Evolutionary conservation across 2,329 filamentous ascomycete genomes (phyloP), one percentile per base, ranked within the genome.

Genomic region (Epichloe aotearoae): DNA sequence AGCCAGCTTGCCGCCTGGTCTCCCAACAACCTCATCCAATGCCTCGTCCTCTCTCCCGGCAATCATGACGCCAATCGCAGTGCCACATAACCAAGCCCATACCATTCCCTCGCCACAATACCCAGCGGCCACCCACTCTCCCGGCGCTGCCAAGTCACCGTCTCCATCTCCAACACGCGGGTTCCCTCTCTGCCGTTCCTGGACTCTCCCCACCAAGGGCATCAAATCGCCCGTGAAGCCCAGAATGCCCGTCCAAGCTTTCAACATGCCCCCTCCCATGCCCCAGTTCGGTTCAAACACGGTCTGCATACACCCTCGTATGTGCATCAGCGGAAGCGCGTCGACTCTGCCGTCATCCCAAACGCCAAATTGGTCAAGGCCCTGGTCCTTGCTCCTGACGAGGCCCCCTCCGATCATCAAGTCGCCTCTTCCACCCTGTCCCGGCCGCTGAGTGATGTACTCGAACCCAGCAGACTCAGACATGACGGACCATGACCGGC

Each of bases 321-420:
- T 63, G 56, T 68, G 70, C 51, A 62, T 67, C 44, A 63, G 56
- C 3, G 64, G 68, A 20, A 70, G 57, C 1, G 67, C 56, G 17
- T 74, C 70, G 10, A 69, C 55, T 7, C 59, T 56, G 6, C 63
- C 62, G 56, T 81, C 77, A 14, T 74, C 70, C 40, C 69, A 69
- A 2, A 71, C 54, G 0, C 75, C 77, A 0, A 80, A 42, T 48
- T 72, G 68, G 34, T 70, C 69, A 3, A 73, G 39, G 0, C 74
- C 75, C 8, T 70, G 59, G 5, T 64, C 62, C 5, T 61, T 58
- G 15, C 70, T 68, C 20, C 70, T 67, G 5, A 66, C 64, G 50
- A 77, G 72, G 0, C 74, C 78, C 78, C 78, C 77, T 2, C 77
- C 76, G 2, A 77, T 59, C 71, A 81, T 74, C 52, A 81, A 61